phyloP scores from a whole-genome alignment of 2,329 filamentous ascomycete genomes.

The Harringtonia aguacate region DNA sequence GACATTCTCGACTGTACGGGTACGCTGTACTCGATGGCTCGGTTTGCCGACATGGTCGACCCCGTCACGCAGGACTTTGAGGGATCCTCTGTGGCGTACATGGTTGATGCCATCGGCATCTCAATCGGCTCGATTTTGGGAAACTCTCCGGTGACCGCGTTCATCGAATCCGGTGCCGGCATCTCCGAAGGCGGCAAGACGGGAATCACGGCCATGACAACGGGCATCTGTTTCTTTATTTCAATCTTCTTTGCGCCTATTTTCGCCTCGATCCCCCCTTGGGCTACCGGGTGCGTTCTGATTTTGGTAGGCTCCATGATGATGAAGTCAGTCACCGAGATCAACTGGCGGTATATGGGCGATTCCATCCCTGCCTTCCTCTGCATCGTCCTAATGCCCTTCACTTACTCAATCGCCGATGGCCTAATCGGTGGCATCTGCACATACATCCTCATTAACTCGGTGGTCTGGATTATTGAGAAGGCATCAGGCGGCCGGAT shows the following conservation, averaged over 20 bases:
- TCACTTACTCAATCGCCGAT: conserved; percentile 68
- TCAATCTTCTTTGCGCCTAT: conserved; percentile 67
- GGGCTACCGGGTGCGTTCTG: conserved; percentile 65
- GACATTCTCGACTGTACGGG: conserved; percentile 70
- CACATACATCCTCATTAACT: conserved; percentile 38
- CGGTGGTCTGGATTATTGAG: conserved; percentile 32
- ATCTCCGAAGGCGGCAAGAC: conserved; percentile 68
- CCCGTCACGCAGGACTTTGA: conserved; percentile 68
- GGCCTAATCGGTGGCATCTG: conserved; percentile 57
- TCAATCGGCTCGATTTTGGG: conserved; percentile 60
- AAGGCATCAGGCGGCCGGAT: conserved; percentile 28
- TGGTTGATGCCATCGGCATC: conserved; percentile 58
- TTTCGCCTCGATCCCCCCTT: conserved; percentile 65
- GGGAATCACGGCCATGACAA: conserved; percentile 57
- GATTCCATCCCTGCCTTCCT: conserved; percentile 66
- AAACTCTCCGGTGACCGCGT: conserved; percentile 60
- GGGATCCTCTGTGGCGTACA: conserved; percentile 70
- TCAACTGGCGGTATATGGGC: conserved; percentile 68
- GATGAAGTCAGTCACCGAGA: conserved; percentile 60
- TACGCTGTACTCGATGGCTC: conserved; percentile 68
- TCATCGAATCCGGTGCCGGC: conserved; percentile 64
- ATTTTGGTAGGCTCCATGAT: conserved; percentile 64
- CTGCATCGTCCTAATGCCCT: conserved; percentile 63
- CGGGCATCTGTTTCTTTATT: conserved; percentile 58
- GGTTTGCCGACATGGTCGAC: conserved; percentile 50